These are phyloP conservation scores for Neocatenulostroma microsporum DNA, from an alignment of 2,329 filamentous ascomycete genomes.

Conservation along the genomic window DNA sequence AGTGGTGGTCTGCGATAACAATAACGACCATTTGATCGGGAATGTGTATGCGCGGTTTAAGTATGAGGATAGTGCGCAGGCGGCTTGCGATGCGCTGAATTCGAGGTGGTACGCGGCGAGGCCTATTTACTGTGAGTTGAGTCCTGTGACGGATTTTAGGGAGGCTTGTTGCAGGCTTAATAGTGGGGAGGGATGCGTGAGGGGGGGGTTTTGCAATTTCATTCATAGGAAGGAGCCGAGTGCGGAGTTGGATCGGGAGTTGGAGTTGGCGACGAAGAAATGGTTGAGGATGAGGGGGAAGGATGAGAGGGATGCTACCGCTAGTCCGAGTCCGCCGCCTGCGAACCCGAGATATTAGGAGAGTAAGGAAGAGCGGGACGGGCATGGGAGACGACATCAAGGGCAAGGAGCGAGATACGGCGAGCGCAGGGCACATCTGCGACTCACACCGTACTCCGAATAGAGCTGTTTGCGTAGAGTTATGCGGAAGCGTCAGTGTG, in stretches of 20 bases:
- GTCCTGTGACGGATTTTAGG: conserved; percentile 93
- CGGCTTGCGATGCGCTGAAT: conserved; percentile 89
- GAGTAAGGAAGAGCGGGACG: too few species aligned
- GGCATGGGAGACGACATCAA: not conserved
- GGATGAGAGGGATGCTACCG: conserved; percentile 71
- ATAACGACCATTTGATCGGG: conserved; percentile 97
- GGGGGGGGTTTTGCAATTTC: conserved; percentile 98
- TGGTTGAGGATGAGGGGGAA: conserved; percentile 80
- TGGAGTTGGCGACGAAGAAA: conserved; percentile 88
- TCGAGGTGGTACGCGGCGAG: conserved; percentile 92
- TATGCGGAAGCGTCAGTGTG: too few species aligned
- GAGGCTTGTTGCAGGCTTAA: conserved; percentile 96
- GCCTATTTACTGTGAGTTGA: conserved; percentile 96
- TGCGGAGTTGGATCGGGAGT: conserved; percentile 77
- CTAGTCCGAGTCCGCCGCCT: conserved; percentile 82
- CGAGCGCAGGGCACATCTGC: too few species aligned
- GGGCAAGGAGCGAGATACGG: too few species aligned
- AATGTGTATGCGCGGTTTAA: conserved; percentile 99
- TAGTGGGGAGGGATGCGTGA: conserved; percentile 86
- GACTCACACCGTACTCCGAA: too few species aligned
- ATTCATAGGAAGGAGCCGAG: conserved; percentile 95
- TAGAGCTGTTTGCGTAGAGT: too few species aligned
- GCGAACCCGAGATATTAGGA: conserved; percentile 65
- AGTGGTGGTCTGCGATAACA: conserved; percentile 97
- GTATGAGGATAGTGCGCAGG: conserved; percentile 93